These are phyloP conservation scores for Leucosporidium yakuticum DNA, from an alignment of 768 basidiomycete genomes.

Conservation along the genomic window DNA sequence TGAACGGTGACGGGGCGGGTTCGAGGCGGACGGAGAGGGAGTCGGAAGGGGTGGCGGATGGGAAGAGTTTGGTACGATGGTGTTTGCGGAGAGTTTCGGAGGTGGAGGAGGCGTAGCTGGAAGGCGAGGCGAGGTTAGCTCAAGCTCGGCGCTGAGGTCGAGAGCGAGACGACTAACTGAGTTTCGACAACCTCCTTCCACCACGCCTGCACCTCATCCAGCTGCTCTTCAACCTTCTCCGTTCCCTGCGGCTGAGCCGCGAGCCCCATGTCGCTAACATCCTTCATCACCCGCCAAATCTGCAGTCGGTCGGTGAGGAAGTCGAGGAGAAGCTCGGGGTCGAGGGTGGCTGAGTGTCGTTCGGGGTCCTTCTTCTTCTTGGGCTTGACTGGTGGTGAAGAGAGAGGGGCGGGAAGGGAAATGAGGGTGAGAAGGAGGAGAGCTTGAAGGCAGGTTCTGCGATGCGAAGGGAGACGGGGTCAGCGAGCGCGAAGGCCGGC, in stretches of 20 bases:
- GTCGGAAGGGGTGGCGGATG: slow-evolving; percentile 9
- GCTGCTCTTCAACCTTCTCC: neutral
- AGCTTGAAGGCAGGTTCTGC: slow-evolving; percentile 30
- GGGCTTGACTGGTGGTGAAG: neutral
- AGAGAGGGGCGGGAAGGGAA: slow-evolving; percentile 2
- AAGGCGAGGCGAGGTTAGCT: no score
- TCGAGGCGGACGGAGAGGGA: slow-evolving; percentile 13
- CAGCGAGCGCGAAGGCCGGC: neutral
- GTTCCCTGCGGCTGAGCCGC: neutral
- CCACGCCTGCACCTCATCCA: slow-evolving; percentile 28
- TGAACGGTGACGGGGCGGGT: slow-evolving; percentile 25
- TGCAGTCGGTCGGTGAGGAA: slow-evolving; percentile 31
- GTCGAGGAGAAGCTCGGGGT: slow-evolving; percentile 29
- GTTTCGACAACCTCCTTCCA: slow-evolving; percentile 31
- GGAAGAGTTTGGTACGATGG: slow-evolving; percentile 35
- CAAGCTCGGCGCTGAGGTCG: neutral
- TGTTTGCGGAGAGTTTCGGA: slow-evolving; percentile 9
- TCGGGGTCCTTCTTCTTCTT: slow-evolving; percentile 30
- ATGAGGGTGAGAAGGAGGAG: slow-evolving; percentile 28
- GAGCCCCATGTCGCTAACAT: slow-evolving; percentile 8
- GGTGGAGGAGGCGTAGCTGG: neutral
- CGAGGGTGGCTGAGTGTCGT: slow-evolving; percentile 23
- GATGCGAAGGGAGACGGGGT: neutral
- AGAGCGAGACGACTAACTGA: slow-evolving; percentile 9
- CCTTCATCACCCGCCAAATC: slow-evolving; percentile 33